Evolutionary conservation across 192 early-diverging fungal genomes (phyloP).

Genomic region (Chytriomyces confervae): DNA sequence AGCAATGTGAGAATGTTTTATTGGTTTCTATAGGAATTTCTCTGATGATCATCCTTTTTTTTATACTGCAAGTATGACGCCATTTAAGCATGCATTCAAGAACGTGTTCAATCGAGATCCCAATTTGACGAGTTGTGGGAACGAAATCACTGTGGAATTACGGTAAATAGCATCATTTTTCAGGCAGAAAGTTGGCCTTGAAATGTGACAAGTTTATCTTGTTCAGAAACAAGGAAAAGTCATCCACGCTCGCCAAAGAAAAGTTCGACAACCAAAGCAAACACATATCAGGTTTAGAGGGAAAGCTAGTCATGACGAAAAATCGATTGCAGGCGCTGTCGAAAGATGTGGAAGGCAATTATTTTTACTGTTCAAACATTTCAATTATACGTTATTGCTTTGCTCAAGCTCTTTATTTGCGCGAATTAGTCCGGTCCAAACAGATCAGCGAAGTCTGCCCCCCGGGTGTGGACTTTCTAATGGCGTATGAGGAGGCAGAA

Average conservation of each 20-base stretch:
- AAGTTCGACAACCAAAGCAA: constrained; percentile 19
- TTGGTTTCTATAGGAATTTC: not conserved
- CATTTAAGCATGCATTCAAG: not conserved
- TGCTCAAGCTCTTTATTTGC: too few relatives aligned
- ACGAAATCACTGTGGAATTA: constrained; percentile 2
- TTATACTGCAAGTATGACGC: not conserved
- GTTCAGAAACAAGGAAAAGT: constrained; percentile 27
- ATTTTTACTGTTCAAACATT: not conserved
- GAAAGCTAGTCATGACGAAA: constrained; percentile 26
- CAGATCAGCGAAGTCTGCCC: constrained; percentile 30
- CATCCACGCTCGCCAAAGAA: not conserved
- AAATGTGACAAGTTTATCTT: not conserved
- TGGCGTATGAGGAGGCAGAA: constrained; percentile 41
- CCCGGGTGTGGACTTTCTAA: constrained; percentile 38
- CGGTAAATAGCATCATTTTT: constrained; percentile 1
- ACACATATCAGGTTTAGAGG: constrained; percentile 35
- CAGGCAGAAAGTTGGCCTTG: not conserved
- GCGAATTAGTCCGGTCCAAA: constrained; percentile 15
- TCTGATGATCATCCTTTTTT: not conserved
- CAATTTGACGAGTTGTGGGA: constrained; percentile 22
- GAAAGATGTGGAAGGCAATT: constrained; percentile 38
- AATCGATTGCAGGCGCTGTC: constrained; percentile 16
- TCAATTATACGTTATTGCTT: not conserved
- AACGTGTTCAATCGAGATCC: not conserved
- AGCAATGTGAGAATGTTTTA: not conserved